Base-by-base conservation (phyloP, 2,329 filamentous ascomycete genomes). In the Byssoonygena ceratinophila region DNA sequence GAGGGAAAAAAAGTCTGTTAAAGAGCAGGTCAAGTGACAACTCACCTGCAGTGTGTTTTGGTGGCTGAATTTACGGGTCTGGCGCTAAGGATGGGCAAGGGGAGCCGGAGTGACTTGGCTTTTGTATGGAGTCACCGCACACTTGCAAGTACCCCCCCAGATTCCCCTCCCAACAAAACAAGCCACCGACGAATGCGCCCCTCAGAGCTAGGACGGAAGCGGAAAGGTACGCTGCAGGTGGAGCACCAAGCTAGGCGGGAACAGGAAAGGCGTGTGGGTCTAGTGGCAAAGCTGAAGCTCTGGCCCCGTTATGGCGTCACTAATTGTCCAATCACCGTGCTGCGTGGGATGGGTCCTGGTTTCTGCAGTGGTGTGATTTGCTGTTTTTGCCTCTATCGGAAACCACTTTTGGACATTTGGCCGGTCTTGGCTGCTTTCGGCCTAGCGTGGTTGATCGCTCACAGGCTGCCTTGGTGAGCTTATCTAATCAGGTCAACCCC, bases 1-100 rank as follows among this genome's bases (percentile, higher is more conserved):
- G 14, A 31, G 36, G 5, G 3, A 18, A 23, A 14, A 34, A 36
- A 25, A 34, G 16, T 22, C 40, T 31, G 9, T 14, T 25, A 9
- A 8, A 22, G 50, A 1, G 25, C 23, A 40, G 41, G 50, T 52
- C 50, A 52, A 52, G 50, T 52, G 50, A 52, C 50, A 52, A 46
- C 43, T 22, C 34, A 32, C 11, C n/a, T n/a, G n/a, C n/a, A n/a
- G n/a, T n/a, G n/a, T n/a, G 29, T 41, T 41, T 39, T 40, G 37
- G 37, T 40, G 37, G 18, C 37, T 40, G 37, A 23, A 22, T 40
- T 37, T 22, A 40, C 37, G n/a, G 37, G 32, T 22, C 37, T 40
- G 37, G 37, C 37, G 37, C 37, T 40, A 40, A 36, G 18, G 32
- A 14, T 29, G 23, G n/a, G n/a, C n/a, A n/a, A n/a, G n/a, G n/a